phyloP scores from a whole-genome alignment of 331 rosid species.

The Malus hybrid region DNA sequence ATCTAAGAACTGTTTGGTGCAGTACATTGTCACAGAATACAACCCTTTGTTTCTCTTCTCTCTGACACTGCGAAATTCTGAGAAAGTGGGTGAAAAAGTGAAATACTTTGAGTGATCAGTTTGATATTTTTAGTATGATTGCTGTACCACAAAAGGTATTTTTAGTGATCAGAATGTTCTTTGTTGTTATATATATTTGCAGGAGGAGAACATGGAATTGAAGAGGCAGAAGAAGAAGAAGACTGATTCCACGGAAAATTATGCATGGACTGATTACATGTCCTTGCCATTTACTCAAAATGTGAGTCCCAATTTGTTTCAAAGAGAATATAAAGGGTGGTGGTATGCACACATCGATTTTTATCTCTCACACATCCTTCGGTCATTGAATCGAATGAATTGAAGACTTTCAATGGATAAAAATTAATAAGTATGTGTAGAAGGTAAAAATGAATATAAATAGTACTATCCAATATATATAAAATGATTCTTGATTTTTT shows the following conservation, averaged over 20 bases:
- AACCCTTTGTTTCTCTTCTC: not conserved
- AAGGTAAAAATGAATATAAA: no score
- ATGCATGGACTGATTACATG: conserved; percentile 76
- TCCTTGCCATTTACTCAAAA: conserved; percentile 75
- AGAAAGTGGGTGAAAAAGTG: not conserved
- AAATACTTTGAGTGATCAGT: not conserved
- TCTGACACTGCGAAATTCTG: not conserved
- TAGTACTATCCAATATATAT: no score
- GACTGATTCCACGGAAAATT: conserved; percentile 21
- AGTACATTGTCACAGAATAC: not conserved
- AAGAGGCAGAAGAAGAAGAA: conserved; percentile 60
- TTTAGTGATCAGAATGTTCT: not conserved
- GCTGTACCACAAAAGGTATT: not conserved
- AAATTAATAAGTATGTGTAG: no score
- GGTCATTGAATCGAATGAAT: no score
- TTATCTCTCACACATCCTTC: no score
- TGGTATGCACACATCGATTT: no score
- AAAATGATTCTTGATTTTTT: no score
- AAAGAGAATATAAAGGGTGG: not conserved
- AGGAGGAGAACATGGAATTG: conserved; percentile 85
- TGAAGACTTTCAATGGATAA: no score
- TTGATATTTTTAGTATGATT: not conserved
- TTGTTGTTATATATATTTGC: not conserved
- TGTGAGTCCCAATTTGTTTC: conserved; percentile 36
- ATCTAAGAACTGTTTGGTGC: not conserved